Base-by-base conservation (phyloP, 495 filamentous ascomycete genomes). In the Elaphomyces granulatus region DNA sequence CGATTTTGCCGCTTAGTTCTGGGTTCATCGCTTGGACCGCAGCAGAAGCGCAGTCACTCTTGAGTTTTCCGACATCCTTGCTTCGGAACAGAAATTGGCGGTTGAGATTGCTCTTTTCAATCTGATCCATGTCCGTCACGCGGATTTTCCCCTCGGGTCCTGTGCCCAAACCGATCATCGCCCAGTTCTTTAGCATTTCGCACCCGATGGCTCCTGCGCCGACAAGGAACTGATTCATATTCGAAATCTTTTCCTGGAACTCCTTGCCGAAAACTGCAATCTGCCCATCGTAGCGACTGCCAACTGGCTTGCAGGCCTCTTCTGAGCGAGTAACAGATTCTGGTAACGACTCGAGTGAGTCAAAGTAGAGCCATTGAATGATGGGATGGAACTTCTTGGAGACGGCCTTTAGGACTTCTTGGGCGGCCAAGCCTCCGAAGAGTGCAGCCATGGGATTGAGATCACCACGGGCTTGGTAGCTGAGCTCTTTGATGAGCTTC, bases 171-270 rank as follows among this genome's bases (percentile, higher is more conserved):
- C 92, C 92, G 50, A 96, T 92, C 87, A 96, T 88, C 18, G 92
- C 90, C 90, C 92, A 99, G 57, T 95, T 96, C 73, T 99, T 99
- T 40, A 99, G 67, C 74, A 95, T 99, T 55, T 99, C 92, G 53
- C 92, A 99, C 21, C 92, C 92, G 55, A 99, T 99, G 42, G 92
- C 92, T 44, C 92, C 92, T 17, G 92, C 83, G 44, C 92, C 92
- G 37, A 99, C 92, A 16, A 99, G 70, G 69, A 99, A 99, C 51
- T 94, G 71, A 36, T 75, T 88, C 31, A 83, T 58, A 51, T 95
- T 92, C 38, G 80, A 68, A 47, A 99, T 67, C 67, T 92, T 95
- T 28, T 94, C 82, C 55, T 96, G 92, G 63, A 76, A 96, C 35
- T 94, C 84, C 46, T 73, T 80, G 37, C 92, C 92, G 47, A 95